phyloP scores from a whole-genome alignment of 345 rosid genomes.

The Citrus hindsii region DNA sequence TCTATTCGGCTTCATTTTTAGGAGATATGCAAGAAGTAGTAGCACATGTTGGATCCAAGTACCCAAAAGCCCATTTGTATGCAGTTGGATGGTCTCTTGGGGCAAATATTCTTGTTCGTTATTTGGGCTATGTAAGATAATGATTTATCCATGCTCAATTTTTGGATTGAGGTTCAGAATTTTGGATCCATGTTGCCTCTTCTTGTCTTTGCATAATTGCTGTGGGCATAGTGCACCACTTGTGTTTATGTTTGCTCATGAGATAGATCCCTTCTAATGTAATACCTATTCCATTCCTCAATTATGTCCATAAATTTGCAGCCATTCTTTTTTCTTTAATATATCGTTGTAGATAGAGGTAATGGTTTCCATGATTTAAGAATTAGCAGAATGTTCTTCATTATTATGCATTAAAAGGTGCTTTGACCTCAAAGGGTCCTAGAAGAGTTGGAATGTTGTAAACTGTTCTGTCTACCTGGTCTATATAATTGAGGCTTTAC shows the following conservation, averaged over 20 bases:
- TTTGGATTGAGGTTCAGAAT: neutral
- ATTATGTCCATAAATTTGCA: too few species aligned
- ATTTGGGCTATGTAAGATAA: conserved; percentile 64
- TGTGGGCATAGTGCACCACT: neutral
- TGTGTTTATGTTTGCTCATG: neutral
- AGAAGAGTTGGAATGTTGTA: neutral
- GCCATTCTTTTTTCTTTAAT: too few species aligned
- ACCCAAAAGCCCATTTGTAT: conserved; percentile 78
- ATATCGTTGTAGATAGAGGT: too few species aligned
- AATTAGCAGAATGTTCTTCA: neutral
- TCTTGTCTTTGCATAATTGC: neutral
- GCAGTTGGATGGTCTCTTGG: conserved; percentile 98
- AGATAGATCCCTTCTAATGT: neutral
- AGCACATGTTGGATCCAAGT: conserved; percentile 44
- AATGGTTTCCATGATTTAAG: neutral
- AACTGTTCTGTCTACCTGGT: neutral
- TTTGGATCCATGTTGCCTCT: neutral
- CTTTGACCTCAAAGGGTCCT: neutral
- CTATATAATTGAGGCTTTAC: neutral
- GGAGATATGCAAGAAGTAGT: conserved; percentile 83
- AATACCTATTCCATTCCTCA: neutral
- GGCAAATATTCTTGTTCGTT: conserved; percentile 86
- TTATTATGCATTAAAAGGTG: neutral
- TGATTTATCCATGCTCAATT: neutral
- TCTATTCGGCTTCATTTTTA: conserved; percentile 94